phyloP scores from a whole-genome alignment of 257 asterid genomes.

The Verbascum thapsus region DNA sequence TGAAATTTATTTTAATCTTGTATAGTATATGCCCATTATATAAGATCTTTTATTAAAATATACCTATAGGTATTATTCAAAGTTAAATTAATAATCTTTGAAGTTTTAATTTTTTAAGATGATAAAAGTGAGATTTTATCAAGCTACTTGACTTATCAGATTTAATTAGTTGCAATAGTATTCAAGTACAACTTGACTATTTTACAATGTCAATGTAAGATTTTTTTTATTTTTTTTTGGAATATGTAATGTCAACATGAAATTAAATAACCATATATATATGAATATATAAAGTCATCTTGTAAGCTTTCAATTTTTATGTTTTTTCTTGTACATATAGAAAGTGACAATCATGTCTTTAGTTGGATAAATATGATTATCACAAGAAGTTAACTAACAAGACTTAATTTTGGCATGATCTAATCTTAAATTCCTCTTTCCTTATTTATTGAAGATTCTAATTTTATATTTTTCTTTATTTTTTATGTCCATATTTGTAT shows the following conservation, averaged over 20 bases:
- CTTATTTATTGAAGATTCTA: conserved; percentile 1
- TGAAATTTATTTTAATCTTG: too few species aligned
- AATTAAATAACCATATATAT: too few species aligned
- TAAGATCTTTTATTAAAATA: not conserved
- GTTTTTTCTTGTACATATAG: conserved; percentile 23
- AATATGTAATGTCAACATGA: too few species aligned
- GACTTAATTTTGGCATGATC: not conserved
- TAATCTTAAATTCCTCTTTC: not conserved
- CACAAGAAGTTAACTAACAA: conserved; percentile 22
- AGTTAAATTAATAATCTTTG: too few species aligned
- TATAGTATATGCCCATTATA: not conserved
- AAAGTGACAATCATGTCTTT: conserved; percentile 35
- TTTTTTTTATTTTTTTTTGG: too few species aligned
- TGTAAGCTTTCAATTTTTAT: not conserved
- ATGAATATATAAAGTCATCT: too few species aligned
- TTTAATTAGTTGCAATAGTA: conserved; percentile 9
- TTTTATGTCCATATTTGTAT: too few species aligned
- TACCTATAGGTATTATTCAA: too few species aligned
- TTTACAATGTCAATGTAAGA: not conserved
- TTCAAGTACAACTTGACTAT: conserved; percentile 10
- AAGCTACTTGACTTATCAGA: conserved; percentile 17
- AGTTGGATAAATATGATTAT: conserved; percentile 22
- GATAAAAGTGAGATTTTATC: too few species aligned
- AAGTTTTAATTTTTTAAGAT: too few species aligned
- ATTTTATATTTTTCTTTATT: too few species aligned